A percentile compares a stretch with the other conserved stretches of the same genome.
Conservation (phyloP, 257 asterid species). For the Leptodermis oblonga region DNA sequence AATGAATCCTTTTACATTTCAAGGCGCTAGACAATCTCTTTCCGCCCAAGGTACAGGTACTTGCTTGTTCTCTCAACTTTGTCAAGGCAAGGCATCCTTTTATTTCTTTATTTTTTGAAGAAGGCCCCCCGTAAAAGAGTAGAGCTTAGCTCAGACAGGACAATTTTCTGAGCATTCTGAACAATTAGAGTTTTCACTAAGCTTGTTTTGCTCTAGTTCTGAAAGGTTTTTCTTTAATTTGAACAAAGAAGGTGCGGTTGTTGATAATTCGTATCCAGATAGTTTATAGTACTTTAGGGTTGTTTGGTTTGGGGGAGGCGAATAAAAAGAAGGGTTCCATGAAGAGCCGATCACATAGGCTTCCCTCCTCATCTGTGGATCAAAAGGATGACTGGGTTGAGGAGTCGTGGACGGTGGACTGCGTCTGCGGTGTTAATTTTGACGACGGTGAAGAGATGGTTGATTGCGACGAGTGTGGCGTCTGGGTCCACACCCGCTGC, state of each 20-base stretch:
- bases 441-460: conserved; percentile 99
- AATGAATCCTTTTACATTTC: neutral
- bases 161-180: neutral
- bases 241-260: neutral
- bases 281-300: neutral
- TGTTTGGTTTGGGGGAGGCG: neutral
- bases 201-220: neutral
- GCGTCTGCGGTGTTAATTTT: conserved; percentile 86
- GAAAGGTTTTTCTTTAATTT: neutral
- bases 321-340: conserved; percentile 28
- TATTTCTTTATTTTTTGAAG: neutral
- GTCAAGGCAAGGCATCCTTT: neutral
- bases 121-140: neutral
- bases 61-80: neutral
- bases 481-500: conserved; percentile 99
- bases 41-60: neutral
- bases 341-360: conserved; percentile 90
- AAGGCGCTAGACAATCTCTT: neutral
- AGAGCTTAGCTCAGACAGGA: neutral
- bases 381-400: conserved; percentile 90
- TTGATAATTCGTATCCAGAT: neutral
- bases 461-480: conserved; percentile 95
- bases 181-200: neutral
- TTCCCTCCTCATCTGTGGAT: conserved; percentile 44
- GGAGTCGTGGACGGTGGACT: conserved; percentile 98